Base-by-base conservation (phyloP, 257 asterid species). In the Perilla frutescens region DNA sequence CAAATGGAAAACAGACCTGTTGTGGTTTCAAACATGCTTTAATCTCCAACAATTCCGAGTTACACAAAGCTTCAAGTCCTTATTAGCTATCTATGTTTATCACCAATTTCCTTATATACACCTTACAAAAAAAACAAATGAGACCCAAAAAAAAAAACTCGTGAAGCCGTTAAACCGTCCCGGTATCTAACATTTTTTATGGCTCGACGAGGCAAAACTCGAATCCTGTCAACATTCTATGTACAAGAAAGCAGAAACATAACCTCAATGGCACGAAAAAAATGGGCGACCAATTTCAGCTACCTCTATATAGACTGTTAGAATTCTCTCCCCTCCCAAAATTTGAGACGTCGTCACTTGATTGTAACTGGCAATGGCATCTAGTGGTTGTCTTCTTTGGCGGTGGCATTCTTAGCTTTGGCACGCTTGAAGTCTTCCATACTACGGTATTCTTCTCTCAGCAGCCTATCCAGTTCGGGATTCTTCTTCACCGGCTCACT, bases 391-490 rank as follows among this genome's bases (percentile, higher is more conserved):
- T 53, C 89, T 53, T 75, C 88, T 69, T 75, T 64, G 3, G 13
- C 13, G 7, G 80, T 39, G 10, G 79, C 65, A 48, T 69, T 79
- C 74, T 79, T 76, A 68, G 80, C 89, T 82, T 79, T 87, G 67
- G 81, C 84, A 6, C 82, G 86, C 55, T 76, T 83, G 88, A 93
- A 93, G 86, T 93, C 96, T 20, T 84, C 89, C 85, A 89, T 66
- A 75, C 88, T 81, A 43, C 84, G 83, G 32, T 76, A 93, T 74
- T 89, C 93, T 60, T 91, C 96, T 65, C 80, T 86, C 31, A 93
- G 93, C 79, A 93, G 72, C 67, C 87, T 85, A 50, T 86, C 98
- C 87, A 93, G 59, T 68, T 89, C 96, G 1, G 93, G 89, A 69
- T 83, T 87, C 82, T 84, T 89, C 89, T 79, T 83, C 64, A 89